Percentiles rank a stretch among this genome's conserved stretches.
Evolutionary conservation across 495 filamentous ascomycete species (phyloP).

Genomic region (Schizothecium vesticola): DNA sequence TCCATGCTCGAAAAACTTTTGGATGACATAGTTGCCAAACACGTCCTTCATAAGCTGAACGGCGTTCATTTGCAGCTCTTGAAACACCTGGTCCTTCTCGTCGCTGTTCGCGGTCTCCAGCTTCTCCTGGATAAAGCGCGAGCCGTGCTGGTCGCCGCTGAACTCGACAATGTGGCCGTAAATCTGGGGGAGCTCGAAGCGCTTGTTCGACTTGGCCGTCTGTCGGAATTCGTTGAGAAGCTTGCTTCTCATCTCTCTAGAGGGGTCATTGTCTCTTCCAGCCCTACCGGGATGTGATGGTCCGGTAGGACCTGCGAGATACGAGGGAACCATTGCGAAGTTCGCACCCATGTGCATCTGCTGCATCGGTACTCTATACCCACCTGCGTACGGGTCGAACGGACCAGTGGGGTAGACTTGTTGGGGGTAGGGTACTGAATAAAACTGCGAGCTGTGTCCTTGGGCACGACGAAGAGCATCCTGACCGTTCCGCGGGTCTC

Average conservation of each 20-base stretch:
- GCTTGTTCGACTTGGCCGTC: slow-evolving; percentile 69
- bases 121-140: slow-evolving; percentile 93
- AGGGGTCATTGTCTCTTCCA: slow-evolving; percentile 57
- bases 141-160: slow-evolving; percentile 91
- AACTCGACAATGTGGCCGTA: slow-evolving; percentile 89
- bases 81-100: slow-evolving; percentile 91
- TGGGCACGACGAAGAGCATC: slow-evolving; percentile 30
- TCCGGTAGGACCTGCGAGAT: neutral
- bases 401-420: slow-evolving; percentile 16
- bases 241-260: slow-evolving; percentile 60
- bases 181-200: slow-evolving; percentile 88
- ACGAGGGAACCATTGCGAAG: neutral
- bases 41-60: slow-evolving; percentile 92
- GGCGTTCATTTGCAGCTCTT: slow-evolving; percentile 75
- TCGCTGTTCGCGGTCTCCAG: slow-evolving; percentile 93
- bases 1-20: slow-evolving; percentile 96
- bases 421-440: slow-evolving; percentile 6
- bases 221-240: slow-evolving; percentile 76
- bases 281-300: neutral
- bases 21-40: slow-evolving; percentile 97
- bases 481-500: slow-evolving; percentile 27
- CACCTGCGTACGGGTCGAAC: slow-evolving; percentile 34
- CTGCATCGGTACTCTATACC: slow-evolving; percentile 15
- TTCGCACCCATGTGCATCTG: neutral
- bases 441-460: slow-evolving; percentile 20